phyloP scores from a whole-genome alignment of 306 rosid species.

The Cicer chorassanicum region DNA sequence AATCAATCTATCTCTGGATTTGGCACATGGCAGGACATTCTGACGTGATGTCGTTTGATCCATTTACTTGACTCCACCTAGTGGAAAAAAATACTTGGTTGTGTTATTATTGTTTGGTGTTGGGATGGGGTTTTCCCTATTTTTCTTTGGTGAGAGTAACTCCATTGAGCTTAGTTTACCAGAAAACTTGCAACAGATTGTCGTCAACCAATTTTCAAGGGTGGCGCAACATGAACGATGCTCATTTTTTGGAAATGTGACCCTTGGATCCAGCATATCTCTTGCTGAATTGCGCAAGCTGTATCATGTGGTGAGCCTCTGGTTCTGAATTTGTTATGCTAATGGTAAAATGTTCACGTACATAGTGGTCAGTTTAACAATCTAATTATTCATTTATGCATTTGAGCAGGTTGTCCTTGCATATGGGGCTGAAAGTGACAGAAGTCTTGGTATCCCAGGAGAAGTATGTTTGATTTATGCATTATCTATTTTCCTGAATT shows the following conservation, averaged over 20 bases:
- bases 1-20: not conserved
- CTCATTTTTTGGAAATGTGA: conserved; percentile 77
- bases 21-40: not conserved
- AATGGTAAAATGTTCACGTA: conserved; percentile 14
- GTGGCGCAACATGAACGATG: conserved; percentile 70
- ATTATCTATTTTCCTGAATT: conserved; percentile 39
- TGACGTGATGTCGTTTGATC: not conserved
- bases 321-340: conserved; percentile 35
- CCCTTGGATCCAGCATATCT: conserved; percentile 71
- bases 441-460: conserved; percentile 82
- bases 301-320: conserved; percentile 76
- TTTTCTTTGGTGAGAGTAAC: conserved; percentile 35
- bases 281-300: conserved; percentile 72
- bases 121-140: conserved; percentile 7
- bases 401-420: conserved; percentile 85
- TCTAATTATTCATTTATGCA: conserved; percentile 37
- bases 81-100: not conserved
- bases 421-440: conserved; percentile 94
- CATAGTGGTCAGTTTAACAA: conserved; percentile 14
- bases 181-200: conserved; percentile 79
- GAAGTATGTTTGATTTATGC: conserved; percentile 63
- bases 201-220: conserved; percentile 77
- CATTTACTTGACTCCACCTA: not conserved
- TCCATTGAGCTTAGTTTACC: conserved; percentile 60
- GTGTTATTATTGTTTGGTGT: conserved; percentile 26